These are phyloP conservation scores for Centella asiatica DNA, from an alignment of 129 eudicot species.

Conservation along the genomic window DNA sequence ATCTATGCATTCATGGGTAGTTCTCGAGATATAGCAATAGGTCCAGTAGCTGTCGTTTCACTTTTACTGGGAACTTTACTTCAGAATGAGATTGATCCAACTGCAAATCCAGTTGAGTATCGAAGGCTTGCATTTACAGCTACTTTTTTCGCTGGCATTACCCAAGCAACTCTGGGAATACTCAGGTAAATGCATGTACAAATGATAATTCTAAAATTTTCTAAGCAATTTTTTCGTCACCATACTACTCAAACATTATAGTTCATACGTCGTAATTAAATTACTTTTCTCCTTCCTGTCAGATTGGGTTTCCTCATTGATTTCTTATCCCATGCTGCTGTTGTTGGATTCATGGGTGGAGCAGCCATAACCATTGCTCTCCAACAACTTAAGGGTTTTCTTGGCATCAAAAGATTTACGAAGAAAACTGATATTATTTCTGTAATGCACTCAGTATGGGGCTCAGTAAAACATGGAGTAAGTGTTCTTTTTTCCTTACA, in stretches of 20 bases:
- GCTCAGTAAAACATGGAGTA: conserved; percentile 52
- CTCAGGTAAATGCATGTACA: conserved; percentile 34
- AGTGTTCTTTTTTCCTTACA: background rate
- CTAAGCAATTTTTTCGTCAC: no score
- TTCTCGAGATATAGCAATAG: conserved; percentile 79
- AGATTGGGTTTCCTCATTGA: conserved; percentile 84
- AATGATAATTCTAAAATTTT: no score
- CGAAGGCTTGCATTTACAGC: conserved; percentile 76
- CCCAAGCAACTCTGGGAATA: conserved; percentile 56
- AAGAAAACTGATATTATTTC: conserved; percentile 61
- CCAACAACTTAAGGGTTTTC: conserved; percentile 71
- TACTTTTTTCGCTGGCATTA: conserved; percentile 77
- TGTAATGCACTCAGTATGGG: conserved; percentile 57
- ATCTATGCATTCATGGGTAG: conserved; percentile 89
- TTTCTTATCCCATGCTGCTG: conserved; percentile 79
- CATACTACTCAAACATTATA: background rate
- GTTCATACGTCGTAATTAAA: background rate
- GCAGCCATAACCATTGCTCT: conserved; percentile 77
- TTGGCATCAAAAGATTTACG: conserved; percentile 61
- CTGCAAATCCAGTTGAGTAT: conserved; percentile 30
- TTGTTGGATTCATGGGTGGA: conserved; percentile 85
- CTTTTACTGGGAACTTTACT: conserved; percentile 62
- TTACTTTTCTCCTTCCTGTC: conserved; percentile 8
- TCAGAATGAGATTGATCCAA: conserved; percentile 54
- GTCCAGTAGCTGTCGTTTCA: conserved; percentile 86